Conservation (phyloP, 2,329 filamentous ascomycete genomes). For the Xylaria sp. region DNA sequence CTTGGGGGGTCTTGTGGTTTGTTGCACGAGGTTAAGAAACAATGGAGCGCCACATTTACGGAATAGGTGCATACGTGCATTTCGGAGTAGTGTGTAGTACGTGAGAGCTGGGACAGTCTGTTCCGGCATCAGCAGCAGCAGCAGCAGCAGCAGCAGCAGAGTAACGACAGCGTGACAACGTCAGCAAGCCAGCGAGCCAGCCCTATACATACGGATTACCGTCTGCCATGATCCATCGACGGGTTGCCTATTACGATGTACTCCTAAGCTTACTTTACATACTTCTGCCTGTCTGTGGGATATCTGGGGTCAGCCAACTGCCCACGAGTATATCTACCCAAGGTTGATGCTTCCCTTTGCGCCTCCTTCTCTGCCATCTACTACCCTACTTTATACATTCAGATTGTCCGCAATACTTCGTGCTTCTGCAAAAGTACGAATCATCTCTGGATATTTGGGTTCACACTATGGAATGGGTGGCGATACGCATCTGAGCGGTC, state of each 20-base stretch:
- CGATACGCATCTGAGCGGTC: too few species aligned
- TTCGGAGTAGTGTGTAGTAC: neutral
- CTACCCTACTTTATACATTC: neutral
- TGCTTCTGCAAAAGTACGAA: neutral
- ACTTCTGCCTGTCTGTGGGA: too few species aligned
- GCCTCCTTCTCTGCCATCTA: neutral
- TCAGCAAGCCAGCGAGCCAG: slow-evolving; percentile 6
- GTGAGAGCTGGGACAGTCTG: neutral
- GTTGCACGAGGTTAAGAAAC: slow-evolving; percentile 14
- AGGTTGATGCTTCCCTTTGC: too few species aligned
- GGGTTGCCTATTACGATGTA: too few species aligned
- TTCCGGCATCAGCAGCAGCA: slow-evolving; percentile 1
- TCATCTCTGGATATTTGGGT: neutral
- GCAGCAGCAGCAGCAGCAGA: neutral
- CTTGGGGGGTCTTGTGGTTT: slow-evolving; percentile 5
- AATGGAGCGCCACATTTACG: slow-evolving; percentile 10
- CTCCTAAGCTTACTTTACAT: too few species aligned
- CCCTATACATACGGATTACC: slow-evolving; percentile 6
- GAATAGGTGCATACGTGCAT: neutral
- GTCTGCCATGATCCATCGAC: neutral
- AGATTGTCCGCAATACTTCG: neutral
- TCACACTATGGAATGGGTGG: neutral
- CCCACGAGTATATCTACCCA: too few species aligned
- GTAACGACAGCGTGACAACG: neutral
- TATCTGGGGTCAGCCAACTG: too few species aligned